Base-by-base conservation (phyloP, 768 basidiomycete species). In the Mycena leptocephala region DNA sequence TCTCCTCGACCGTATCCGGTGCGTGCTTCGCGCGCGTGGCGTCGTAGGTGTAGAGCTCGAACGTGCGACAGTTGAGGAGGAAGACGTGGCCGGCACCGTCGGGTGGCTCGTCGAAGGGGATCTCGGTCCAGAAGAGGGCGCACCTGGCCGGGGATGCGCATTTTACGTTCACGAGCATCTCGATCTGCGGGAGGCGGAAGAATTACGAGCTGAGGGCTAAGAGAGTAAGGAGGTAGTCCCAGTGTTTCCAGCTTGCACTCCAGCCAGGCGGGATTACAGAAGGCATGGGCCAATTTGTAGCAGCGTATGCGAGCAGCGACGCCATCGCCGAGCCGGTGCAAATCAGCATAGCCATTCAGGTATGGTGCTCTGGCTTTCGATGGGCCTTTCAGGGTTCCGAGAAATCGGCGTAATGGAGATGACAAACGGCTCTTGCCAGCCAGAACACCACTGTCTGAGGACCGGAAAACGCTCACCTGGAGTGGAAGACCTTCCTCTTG, bases 121-220 rank as follows among this genome's bases (percentile, higher is more conserved):
- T 20, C n/a, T 76, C 73, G 51, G 83, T 73, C 13, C 78, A 72
- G 68, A 84, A 81, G 26, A 85, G 85, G 85, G 18, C 83, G 82
- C 16, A 82, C 82, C 62, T 84, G 82, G 22, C 85, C 86, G 0
- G 78, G 82, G 32, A 86, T 79, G 74, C 80, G 74, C 83, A 80
- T 22, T 77, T 76, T 24, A 87, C 79, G 73, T 85, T 86, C 24
- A 85, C 79, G n/a, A 83, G 71, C 82, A 84, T 83, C 64, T 86
- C 82, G 61, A 86, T 84, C 76, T 84, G 84, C 5, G 85, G 85
- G 53, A 86, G 79, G 79, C 79, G 83, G 53, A 87, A 83, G 69
- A 83, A 86, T 77, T 86, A 83, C 4, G 85, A 82, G 3, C 81
- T 83, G 65, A 79, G 78, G 76, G 84, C 85, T 79, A 82, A 87